Percentiles rank a stretch among this genome's conserved stretches.
These are phyloP conservation scores for Penicillium cataractarum DNA, from an alignment of 495 filamentous ascomycete genomes.

Conservation along the genomic window DNA sequence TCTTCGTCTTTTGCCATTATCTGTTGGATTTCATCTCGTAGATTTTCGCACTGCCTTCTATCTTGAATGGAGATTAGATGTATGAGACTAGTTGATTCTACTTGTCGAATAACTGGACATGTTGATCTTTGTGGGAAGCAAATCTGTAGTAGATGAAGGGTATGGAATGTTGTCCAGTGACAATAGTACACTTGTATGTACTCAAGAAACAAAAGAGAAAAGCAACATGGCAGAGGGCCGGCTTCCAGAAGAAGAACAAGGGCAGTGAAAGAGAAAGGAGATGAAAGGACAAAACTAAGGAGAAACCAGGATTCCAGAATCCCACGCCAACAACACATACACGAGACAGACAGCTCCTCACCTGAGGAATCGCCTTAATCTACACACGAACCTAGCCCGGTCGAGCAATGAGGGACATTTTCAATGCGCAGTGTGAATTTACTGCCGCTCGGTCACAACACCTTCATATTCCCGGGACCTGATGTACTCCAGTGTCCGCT, in stretches of 20 bases:
- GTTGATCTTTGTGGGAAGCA: not conserved
- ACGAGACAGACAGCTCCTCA: not conserved
- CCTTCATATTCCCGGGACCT: conserved; percentile 90
- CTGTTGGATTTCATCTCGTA: not conserved
- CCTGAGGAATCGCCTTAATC: not conserved
- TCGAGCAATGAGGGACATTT: not conserved
- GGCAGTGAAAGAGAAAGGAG: conserved; percentile 14
- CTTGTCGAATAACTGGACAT: not conserved
- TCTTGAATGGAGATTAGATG: not conserved
- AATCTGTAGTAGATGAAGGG: conserved; percentile 23
- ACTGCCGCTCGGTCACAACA: conserved; percentile 73
- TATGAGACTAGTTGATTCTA: not conserved
- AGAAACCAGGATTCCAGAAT: conserved; percentile 11
- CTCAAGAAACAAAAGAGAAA: conserved; percentile 26
- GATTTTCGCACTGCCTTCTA: not conserved
- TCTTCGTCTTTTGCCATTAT: conserved; percentile 23
- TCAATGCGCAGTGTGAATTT: conserved; percentile 1
- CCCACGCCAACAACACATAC: not conserved
- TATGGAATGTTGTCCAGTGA: conserved; percentile 32
- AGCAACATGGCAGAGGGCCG: conserved; percentile 19
- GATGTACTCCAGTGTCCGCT: conserved; percentile 93
- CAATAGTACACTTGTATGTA: conserved; percentile 44
- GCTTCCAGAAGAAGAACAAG: conserved; percentile 26
- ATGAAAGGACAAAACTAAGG: conserved; percentile 11
- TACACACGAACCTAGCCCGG: not conserved